Conservation (phyloP, 306 rosid genomes). For the Boehmeria nivea region DNA sequence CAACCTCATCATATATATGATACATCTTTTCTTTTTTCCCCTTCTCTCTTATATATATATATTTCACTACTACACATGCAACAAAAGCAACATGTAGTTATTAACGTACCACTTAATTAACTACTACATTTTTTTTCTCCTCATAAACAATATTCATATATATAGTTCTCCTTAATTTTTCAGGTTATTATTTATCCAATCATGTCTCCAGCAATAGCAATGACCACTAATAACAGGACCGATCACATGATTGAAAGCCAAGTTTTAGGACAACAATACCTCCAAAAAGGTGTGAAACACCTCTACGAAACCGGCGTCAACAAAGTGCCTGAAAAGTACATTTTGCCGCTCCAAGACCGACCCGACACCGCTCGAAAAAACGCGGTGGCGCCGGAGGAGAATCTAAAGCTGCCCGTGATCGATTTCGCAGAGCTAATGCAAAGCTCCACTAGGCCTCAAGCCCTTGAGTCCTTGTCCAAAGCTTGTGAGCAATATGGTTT, state of each 20-base stretch:
- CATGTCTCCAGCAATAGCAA: conserved; percentile 54
- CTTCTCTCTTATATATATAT: no score
- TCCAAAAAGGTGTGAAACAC: conserved; percentile 67
- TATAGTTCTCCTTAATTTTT: no score
- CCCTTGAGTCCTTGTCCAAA: conserved; percentile 45
- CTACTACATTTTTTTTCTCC: no score
- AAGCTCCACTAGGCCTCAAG: conserved; percentile 51
- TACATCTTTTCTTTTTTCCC: no score
- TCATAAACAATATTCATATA: no score
- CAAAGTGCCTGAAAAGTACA: conserved; percentile 52
- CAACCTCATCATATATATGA: no score
- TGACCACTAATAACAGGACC: background rate
- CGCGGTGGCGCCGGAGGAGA: background rate
- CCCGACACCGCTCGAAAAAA: conserved; percentile 19
- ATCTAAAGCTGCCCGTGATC: conserved; percentile 57
- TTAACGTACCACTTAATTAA: background rate
- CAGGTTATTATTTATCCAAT: background rate
- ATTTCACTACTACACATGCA: background rate
- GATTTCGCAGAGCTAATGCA: conserved; percentile 50
- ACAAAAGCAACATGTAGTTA: background rate
- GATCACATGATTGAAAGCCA: background rate
- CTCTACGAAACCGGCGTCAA: conserved; percentile 52
- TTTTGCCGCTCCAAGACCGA: conserved; percentile 57
- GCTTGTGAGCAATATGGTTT: conserved; percentile 68
- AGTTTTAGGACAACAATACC: no score